Evolutionary conservation across 257 asterid species (phyloP).

Genomic region (Anisodus acutangulus): DNA sequence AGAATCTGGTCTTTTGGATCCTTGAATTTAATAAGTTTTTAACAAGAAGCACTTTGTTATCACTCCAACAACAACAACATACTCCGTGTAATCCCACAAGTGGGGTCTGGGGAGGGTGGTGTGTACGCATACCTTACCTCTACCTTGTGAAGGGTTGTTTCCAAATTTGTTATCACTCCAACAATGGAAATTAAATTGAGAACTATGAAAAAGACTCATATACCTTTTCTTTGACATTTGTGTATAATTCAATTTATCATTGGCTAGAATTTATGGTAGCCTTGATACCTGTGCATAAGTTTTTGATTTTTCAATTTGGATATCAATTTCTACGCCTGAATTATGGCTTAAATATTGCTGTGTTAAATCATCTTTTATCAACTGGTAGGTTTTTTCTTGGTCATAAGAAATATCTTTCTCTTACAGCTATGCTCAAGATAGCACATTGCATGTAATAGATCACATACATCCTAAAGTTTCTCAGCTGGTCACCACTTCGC

Average conservation of each 20-base stretch:
- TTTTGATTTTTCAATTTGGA: background rate
- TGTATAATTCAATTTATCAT: background rate
- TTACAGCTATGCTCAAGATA: slow-evolving; percentile 15
- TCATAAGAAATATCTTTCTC: slow-evolving; percentile 13
- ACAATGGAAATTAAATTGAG: slow-evolving; percentile 4
- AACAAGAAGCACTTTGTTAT: background rate
- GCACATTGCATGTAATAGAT: background rate
- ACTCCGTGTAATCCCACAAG: no score
- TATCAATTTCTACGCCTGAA: background rate
- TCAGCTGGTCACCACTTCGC: background rate
- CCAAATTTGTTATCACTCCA: no score
- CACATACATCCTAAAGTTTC: slow-evolving; percentile 19
- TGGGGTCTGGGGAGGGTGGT: no score
- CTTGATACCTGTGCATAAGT: background rate
- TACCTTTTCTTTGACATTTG: background rate
- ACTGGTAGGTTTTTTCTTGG: background rate
- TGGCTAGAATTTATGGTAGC: background rate
- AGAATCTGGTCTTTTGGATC: background rate
- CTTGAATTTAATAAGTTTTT: background rate
- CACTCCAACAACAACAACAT: background rate
- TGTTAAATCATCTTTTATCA: background rate
- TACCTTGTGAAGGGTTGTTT: no score
- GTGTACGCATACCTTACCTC: no score
- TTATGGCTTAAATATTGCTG: background rate
- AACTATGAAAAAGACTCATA: background rate